A percentile compares a stretch with the other conserved stretches of the same genome.
Conservation (phyloP, 768 basidiomycete species). For the Gloeostereum incarnatum region DNA sequence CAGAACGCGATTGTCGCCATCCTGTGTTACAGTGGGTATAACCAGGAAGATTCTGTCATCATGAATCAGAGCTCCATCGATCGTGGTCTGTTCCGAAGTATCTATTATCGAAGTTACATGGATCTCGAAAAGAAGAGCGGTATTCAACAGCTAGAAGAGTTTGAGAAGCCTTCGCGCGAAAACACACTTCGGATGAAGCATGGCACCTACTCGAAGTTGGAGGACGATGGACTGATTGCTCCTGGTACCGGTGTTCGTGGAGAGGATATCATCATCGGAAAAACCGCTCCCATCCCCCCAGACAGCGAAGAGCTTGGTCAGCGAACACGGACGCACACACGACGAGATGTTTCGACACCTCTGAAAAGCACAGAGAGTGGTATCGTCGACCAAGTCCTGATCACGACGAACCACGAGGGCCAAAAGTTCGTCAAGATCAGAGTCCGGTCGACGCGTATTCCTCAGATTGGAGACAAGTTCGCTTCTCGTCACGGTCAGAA, state of each 20-base stretch:
- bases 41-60: constrained; percentile 99
- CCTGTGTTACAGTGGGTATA: constrained; percentile 97
- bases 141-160: constrained; percentile 85
- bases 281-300: constrained; percentile 94
- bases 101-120: constrained; percentile 98
- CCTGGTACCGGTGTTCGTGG: constrained; percentile 92
- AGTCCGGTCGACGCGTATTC: constrained; percentile 90
- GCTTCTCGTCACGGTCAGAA: constrained; percentile 99
- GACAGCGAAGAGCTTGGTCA: constrained; percentile 98
- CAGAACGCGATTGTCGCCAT: constrained; percentile 99
- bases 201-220: constrained; percentile 97
- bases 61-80: constrained; percentile 99
- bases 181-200: constrained; percentile 95
- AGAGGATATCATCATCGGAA: constrained; percentile 99
- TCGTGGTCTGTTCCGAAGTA: constrained; percentile 95
- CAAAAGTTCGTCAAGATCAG: constrained; percentile 98
- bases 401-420: constrained; percentile 94
- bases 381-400: constrained; percentile 93
- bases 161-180: constrained; percentile 92
- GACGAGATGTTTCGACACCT: constrained; percentile 94
- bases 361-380: constrained; percentile 97
- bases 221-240: constrained; percentile 92
- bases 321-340: constrained; percentile 85
- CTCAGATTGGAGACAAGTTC: constrained; percentile 98
- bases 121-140: constrained; percentile 97